Base-by-base conservation (phyloP, 306 rosid genomes). In the Arachis stenosperma region DNA sequence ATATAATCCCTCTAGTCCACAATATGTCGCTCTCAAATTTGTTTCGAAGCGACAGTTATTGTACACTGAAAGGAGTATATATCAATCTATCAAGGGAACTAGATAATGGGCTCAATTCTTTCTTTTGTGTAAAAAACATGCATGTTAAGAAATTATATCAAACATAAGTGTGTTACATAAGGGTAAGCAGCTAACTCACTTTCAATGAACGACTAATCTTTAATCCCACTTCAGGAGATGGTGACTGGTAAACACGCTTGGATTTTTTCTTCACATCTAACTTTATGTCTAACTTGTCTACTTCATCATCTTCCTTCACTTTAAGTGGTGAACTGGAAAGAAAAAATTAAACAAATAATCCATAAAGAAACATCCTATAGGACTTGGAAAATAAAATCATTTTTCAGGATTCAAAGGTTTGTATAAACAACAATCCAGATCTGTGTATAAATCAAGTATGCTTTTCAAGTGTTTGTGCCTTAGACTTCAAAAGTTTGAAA, bases 231-330 rank as follows among this genome's bases (percentile, higher is more conserved):
- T 91, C 98, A 39, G 94, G 97, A 63, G 90, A 33, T 7, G 89
- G 92, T 56, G 98, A 91, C 58, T 88, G 96, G 90, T 93, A 93
- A 30, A 87, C 83, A 39, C 98, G 98, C 81, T 88, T 93, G n/a
- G 98, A 86, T 70, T 84, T 93, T 80, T 84, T 93, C 83, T 87
- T 89, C 61, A 63, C 85, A 39, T 85, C 86, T 74, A 86, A 80
- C 89, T 90, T 88, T 81, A 93, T 82, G 75, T 90, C 98, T 62
- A 93, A 76, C 57, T 88, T 85, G 84, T 93, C 98, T 67, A 90
- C 98, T 82, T 93, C 98, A 17, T 93, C 98, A 61, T 93, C 97
- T 56, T 93, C 98, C 77, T 89, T 88, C 80, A 90, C 81, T 85
- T 72, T 89, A 54, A 93, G 86, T 2, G 96, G 94, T 61, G 97